A percentile compares a stretch with the other conserved stretches of the same genome.
phyloP scores from a whole-genome alignment of 768 basidiomycete genomes.

The Lepiota subincarnata region DNA sequence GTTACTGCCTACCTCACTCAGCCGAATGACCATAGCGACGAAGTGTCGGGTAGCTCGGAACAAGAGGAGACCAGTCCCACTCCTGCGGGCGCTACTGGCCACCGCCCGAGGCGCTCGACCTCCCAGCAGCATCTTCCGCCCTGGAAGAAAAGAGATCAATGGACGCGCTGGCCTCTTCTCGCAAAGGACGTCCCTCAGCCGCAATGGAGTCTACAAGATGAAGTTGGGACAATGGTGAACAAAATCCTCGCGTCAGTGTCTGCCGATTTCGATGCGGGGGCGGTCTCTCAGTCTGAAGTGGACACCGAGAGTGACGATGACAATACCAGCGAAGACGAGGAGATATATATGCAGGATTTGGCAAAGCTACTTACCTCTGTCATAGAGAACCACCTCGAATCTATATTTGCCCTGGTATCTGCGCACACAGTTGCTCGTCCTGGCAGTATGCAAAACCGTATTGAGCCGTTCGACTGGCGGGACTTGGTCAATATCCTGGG shows the following conservation, averaged over 20 bases:
- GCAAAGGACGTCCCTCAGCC: conserved; percentile 57
- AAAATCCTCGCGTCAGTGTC: conserved; percentile 24
- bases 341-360: conserved; percentile 10
- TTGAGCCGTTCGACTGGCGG: conserved; percentile 11
- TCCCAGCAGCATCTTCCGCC: conserved; percentile 19
- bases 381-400: conserved; percentile 8
- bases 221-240: conserved; percentile 48
- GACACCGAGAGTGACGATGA: not conserved
- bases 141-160: conserved; percentile 40
- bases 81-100: not conserved
- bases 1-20: conserved; percentile 5
- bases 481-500: conserved; percentile 8
- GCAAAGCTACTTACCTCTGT: conserved; percentile 4
- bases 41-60: not conserved
- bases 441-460: conserved; percentile 13
- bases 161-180: conserved; percentile 78
- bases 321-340: conserved; percentile 17
- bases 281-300: not conserved
- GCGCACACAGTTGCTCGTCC: conserved; percentile 11
- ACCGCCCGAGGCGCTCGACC: conserved; percentile 14
- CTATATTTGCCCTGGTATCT: conserved; percentile 5
- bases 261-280: conserved; percentile 12
- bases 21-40: not conserved
- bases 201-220: conserved; percentile 70
- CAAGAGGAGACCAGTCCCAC: not conserved